Evolutionary conservation across 2,329 filamentous ascomycete genomes (phyloP).

Genomic region (Helminthosporium solani): DNA sequence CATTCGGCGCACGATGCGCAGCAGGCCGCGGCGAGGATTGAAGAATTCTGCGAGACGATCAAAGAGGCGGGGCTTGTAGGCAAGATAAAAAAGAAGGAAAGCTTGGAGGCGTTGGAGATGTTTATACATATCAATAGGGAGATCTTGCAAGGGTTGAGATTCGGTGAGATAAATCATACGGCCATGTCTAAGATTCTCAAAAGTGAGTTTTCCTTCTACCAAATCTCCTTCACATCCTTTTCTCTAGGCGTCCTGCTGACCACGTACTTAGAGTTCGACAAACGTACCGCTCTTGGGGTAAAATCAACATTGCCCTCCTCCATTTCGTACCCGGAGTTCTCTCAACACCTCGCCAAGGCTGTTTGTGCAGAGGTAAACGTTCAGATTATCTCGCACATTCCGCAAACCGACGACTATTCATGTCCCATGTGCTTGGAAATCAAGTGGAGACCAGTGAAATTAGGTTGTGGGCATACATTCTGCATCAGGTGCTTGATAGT

Average conservation of each 20-base stretch:
- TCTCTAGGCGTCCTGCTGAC: slow-evolving; percentile 2
- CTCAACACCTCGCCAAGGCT: slow-evolving; percentile 69
- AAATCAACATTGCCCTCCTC: slow-evolving; percentile 62
- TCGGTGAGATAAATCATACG: slow-evolving; percentile 78
- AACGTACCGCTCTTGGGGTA: slow-evolving; percentile 73
- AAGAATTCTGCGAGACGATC: slow-evolving; percentile 71
- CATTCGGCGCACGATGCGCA: slow-evolving; percentile 66
- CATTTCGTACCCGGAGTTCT: slow-evolving; percentile 58
- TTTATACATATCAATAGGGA: slow-evolving; percentile 73
- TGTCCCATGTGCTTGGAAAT: slow-evolving; percentile 80
- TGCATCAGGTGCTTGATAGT: slow-evolving; percentile 82
- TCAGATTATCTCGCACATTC: slow-evolving; percentile 71
- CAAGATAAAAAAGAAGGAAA: slow-evolving; percentile 65
- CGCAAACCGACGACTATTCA: slow-evolving; percentile 79
- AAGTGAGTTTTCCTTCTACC: slow-evolving; percentile 53
- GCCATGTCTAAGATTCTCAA: slow-evolving; percentile 84
- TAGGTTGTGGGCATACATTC: slow-evolving; percentile 74
- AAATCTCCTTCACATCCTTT: not conserved
- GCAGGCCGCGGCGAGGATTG: slow-evolving; percentile 66
- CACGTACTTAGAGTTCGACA: slow-evolving; percentile 70
- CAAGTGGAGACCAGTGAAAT: slow-evolving; percentile 76
- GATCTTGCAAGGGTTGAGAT: slow-evolving; percentile 77
- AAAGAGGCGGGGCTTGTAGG: slow-evolving; percentile 59
- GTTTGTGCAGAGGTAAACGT: slow-evolving; percentile 73
- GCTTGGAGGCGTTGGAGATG: slow-evolving; percentile 62